These are phyloP conservation scores for Sphenostylis stenocarpa DNA, from an alignment of 306 rosid genomes.

Conservation along the genomic window DNA sequence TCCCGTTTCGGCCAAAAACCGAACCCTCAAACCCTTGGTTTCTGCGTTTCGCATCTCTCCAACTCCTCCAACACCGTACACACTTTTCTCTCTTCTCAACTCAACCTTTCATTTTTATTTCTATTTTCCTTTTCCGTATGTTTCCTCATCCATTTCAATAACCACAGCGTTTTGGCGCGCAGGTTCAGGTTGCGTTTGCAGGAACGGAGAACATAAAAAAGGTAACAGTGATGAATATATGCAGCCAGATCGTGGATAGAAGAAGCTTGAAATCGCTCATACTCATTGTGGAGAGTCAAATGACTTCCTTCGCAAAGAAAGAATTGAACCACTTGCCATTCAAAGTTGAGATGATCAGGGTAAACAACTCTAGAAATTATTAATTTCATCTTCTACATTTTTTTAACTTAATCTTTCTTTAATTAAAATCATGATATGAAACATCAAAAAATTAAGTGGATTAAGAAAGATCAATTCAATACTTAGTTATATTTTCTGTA, in stretches of 20 bases:
- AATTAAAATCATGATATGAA: no score
- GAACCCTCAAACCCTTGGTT: constrained; percentile 26
- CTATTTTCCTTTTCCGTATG: no score
- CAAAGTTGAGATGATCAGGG: constrained; percentile 43
- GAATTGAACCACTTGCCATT: constrained; percentile 25
- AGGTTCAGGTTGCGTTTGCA: constrained; percentile 46
- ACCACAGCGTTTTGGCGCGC: not conserved
- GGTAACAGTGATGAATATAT: not conserved
- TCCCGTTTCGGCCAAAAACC: constrained; percentile 41
- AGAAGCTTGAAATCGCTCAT: constrained; percentile 39
- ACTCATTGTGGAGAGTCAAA: constrained; percentile 45
- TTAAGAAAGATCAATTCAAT: no score
- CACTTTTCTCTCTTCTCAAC: not conserved
- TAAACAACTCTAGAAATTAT: no score
- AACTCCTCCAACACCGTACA: constrained; percentile 38
- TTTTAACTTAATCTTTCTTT: no score
- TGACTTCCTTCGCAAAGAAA: constrained; percentile 38
- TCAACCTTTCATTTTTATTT: not conserved
- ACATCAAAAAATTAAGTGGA: no score
- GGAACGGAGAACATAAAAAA: constrained; percentile 42
- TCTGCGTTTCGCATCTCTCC: constrained; percentile 37
- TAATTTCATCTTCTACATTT: no score
- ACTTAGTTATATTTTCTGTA: no score
- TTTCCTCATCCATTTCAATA: no score
- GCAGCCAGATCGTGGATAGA: constrained; percentile 21